Base-by-base conservation (phyloP, 441 rosid species). In the Rhodomyrtus psidioides region DNA sequence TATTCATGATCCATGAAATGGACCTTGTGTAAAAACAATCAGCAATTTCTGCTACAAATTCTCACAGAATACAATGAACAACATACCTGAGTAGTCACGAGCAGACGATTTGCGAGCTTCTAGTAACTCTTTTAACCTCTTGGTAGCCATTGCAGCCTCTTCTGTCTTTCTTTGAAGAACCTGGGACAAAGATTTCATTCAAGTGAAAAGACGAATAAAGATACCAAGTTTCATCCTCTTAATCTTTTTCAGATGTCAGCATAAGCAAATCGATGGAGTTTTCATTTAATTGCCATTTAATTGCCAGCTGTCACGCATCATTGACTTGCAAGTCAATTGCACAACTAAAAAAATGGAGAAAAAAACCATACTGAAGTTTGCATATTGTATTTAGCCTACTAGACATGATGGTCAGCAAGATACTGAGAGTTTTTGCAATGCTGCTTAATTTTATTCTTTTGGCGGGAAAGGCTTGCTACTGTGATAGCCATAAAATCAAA, bases 81-180 rank as follows among this genome's bases (percentile, higher is more conserved):
- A 24, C 76, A 57, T 88, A 94, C 99, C 97, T 82, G 93, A 87
- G 85, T 89, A 91, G 76, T 98, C 99, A 74, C 98, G 98, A 58
- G 91, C 84, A 89, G 98, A 92, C 85, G 94, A 93, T 91, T 98
- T 98, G 23, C 98, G 97, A 89, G 97, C 96, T 96, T 98, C 99
- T 59, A 98, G 93, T 92, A 98, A 88, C 92, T 96, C 99, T 90
- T 98, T 98, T 85, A 98, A 91, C 91, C 99, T 94, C 89, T 95
- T 98, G 89, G 98, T 98, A 59, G 99, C 99, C 96, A 95, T 92
- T 87, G 99, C 97, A 88, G 99, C 99, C 92, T 98, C 99, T 90
- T 96, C 99, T 62, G 99, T 98, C 93, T 98, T 98, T 90, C 99
- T 94, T 81, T 98, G 99, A 85, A 98, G 99, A 93, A 98, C 99